Evolutionary conservation across 345 rosid genomes (phyloP).

Genomic region (Hypericum androsaemum): DNA sequence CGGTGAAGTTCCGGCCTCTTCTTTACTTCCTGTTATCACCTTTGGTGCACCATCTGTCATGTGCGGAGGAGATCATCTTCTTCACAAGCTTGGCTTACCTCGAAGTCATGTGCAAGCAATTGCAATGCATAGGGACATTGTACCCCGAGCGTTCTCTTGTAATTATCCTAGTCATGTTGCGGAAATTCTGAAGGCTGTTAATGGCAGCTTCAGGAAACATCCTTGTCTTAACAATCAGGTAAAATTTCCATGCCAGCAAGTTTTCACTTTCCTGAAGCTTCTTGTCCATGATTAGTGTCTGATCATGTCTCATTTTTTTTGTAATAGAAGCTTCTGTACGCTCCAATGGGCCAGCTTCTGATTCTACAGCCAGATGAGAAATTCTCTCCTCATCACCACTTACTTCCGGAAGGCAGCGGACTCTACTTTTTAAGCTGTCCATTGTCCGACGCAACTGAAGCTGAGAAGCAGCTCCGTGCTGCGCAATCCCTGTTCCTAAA

Average conservation of each 20-base stretch:
- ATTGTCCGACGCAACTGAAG: conserved; percentile 28
- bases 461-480: conserved; percentile 52
- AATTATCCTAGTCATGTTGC: conserved; percentile 73
- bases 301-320: background rate
- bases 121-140: conserved; percentile 88
- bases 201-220: conserved; percentile 70
- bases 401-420: conserved; percentile 90
- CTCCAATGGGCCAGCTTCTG: conserved; percentile 92
- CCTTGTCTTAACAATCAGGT: conserved; percentile 88
- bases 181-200: conserved; percentile 75
- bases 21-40: conserved; percentile 81
- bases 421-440: conserved; percentile 47
- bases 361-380: conserved; percentile 88
- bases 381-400: conserved; percentile 75
- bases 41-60: conserved; percentile 89
- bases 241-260: conserved; percentile 3
- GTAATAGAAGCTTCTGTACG: conserved; percentile 59
- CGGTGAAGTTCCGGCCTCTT: conserved; percentile 66
- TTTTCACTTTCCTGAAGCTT: background rate
- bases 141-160: conserved; percentile 95
- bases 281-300: background rate
- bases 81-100: conserved; percentile 72
- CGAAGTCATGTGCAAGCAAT: conserved; percentile 58
- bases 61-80: conserved; percentile 90
- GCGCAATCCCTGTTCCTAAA: conserved; percentile 69